These are phyloP conservation scores for Ulota crispa DNA, from an alignment of 225 moss, liverwort and hornwort species.

Conservation along the genomic window DNA sequence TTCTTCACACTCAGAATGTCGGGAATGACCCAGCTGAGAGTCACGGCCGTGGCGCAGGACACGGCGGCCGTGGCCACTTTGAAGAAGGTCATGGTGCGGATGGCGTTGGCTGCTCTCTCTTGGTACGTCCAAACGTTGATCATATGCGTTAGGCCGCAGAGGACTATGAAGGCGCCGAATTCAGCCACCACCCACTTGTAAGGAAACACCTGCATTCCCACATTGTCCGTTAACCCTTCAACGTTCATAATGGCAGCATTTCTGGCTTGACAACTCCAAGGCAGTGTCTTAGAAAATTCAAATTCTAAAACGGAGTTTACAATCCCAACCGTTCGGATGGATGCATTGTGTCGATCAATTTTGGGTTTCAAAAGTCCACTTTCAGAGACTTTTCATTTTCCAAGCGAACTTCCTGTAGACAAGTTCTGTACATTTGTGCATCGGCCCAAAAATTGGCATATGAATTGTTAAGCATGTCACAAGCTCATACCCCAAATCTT, in stretches of 20 bases:
- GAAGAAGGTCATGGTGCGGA: conserved; percentile 57
- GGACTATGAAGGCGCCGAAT: conserved; percentile 68
- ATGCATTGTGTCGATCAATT: too few species aligned
- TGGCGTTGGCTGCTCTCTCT: conserved; percentile 37
- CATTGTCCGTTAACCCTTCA: background rate
- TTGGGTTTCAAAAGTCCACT: too few species aligned
- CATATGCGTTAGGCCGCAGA: conserved; percentile 64
- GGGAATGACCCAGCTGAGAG: conserved; percentile 61
- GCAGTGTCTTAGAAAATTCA: too few species aligned
- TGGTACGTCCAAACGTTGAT: conserved; percentile 53
- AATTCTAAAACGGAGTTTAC: too few species aligned
- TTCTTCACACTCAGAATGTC: conserved; percentile 56
- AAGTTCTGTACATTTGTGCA: too few species aligned
- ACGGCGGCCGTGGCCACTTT: conserved; percentile 54
- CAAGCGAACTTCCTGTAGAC: too few species aligned
- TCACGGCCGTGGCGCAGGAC: conserved; percentile 56
- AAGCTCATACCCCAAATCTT: background rate
- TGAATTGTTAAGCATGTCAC: background rate
- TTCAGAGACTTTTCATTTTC: too few species aligned
- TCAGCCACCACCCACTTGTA: conserved; percentile 68
- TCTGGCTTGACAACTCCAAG: too few species aligned
- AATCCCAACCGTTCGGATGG: too few species aligned
- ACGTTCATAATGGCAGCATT: too few species aligned
- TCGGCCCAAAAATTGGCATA: too few species aligned
- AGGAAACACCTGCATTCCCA: conserved; percentile 46